Evolutionary conservation across 164 flowering plant genomes (phyloP).

Genomic region (Annona squamosa): DNA sequence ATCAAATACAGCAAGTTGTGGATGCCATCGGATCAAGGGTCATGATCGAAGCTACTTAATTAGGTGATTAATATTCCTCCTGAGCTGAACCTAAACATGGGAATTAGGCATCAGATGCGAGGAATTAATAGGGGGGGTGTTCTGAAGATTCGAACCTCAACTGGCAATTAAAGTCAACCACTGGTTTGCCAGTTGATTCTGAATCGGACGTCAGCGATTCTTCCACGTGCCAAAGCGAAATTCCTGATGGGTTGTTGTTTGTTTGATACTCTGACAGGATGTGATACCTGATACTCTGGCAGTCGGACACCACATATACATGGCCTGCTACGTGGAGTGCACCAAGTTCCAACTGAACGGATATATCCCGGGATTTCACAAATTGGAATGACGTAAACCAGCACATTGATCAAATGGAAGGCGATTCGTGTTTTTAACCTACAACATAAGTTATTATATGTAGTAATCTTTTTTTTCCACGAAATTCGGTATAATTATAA

Average conservation of each 20-base stretch:
- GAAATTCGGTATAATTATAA: too few species aligned
- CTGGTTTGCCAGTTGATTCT: neutral
- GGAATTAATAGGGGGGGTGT: neutral
- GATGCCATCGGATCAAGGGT: neutral
- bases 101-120: conserved; percentile 3
- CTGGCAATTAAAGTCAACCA: neutral
- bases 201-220: conserved; percentile 4
- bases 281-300: too few species aligned
- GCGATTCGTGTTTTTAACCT: too few species aligned
- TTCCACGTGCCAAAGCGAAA: conserved; percentile 1
- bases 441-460: too few species aligned
- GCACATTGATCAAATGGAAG: too few species aligned
- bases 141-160: neutral
- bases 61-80: neutral
- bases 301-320: too few species aligned
- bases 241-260: neutral
- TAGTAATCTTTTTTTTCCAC: too few species aligned
- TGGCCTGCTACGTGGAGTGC: too few species aligned
- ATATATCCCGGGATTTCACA: too few species aligned
- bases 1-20: too few species aligned
- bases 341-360: neutral
- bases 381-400: too few species aligned
- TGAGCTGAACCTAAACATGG: neutral
- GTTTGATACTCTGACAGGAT: too few species aligned
- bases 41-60: neutral